Evolutionary conservation across 2,329 filamentous ascomycete genomes (phyloP).

Genomic region (Colletotrichum chlorophyti): DNA sequence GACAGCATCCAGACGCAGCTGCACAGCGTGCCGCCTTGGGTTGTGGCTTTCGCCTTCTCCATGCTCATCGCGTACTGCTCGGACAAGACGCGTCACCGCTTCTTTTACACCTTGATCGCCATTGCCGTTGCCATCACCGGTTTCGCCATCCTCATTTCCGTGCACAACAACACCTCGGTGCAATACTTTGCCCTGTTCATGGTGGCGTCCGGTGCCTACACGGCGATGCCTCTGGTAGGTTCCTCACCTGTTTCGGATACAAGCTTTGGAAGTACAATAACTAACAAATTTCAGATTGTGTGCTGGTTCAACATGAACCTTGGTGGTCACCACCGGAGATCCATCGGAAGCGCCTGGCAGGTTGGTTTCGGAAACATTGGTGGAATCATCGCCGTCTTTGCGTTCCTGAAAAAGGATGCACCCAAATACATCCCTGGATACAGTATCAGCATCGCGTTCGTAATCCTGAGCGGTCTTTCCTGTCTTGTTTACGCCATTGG

Average conservation of each 20-base stretch:
- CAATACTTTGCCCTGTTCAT: slow-evolving; percentile 86
- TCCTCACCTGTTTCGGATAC: background rate
- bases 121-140: slow-evolving; percentile 75
- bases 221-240: slow-evolving; percentile 82
- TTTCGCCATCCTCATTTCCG: slow-evolving; percentile 75
- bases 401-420: slow-evolving; percentile 70
- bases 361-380: slow-evolving; percentile 82
- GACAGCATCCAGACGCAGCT: slow-evolving; percentile 63
- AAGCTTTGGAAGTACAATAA: background rate
- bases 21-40: slow-evolving; percentile 65
- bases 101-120: slow-evolving; percentile 73
- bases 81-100: slow-evolving; percentile 76
- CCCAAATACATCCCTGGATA: slow-evolving; percentile 77
- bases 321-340: slow-evolving; percentile 73
- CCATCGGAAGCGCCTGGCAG: slow-evolving; percentile 78
- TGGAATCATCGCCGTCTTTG: slow-evolving; percentile 78
- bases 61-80: slow-evolving; percentile 77
- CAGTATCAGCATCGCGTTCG: slow-evolving; percentile 77
- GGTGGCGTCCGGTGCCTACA: slow-evolving; percentile 80
- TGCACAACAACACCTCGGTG: slow-evolving; percentile 70
- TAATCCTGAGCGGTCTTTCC: slow-evolving; percentile 68
- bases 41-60: slow-evolving; percentile 77
- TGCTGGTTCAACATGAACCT: slow-evolving; percentile 87
- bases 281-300: slow-evolving; percentile 43
- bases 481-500: slow-evolving; percentile 66